Percentiles rank a stretch among this genome's conserved stretches.
These are phyloP conservation scores for Citrullus colocynthis DNA, from an alignment of 306 rosid genomes.

Conservation along the genomic window DNA sequence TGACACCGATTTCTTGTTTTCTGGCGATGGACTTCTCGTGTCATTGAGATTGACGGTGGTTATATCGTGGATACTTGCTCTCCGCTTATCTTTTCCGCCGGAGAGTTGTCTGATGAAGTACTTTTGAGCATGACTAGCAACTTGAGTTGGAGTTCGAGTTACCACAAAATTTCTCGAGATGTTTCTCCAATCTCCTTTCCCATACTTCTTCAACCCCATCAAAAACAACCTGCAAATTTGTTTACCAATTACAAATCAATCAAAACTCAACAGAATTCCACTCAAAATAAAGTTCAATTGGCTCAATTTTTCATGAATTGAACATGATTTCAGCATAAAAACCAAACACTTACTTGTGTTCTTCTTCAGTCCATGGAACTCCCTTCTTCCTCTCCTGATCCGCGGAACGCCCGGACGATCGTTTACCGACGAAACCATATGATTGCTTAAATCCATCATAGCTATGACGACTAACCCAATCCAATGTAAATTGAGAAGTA, in stretches of 20 bases:
- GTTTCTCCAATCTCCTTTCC: constrained; percentile 94
- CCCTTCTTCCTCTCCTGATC: constrained; percentile 61
- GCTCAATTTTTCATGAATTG: background rate
- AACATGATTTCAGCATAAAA: background rate
- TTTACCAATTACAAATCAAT: background rate
- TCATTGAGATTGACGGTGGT: constrained; percentile 70
- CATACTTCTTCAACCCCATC: constrained; percentile 52
- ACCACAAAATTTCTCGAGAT: constrained; percentile 15
- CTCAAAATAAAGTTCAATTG: background rate
- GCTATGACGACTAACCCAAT: constrained; percentile 45
- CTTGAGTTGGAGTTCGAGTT: constrained; percentile 43
- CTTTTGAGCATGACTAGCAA: constrained; percentile 96
- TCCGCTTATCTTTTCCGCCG: constrained; percentile 79
- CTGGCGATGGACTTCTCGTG: constrained; percentile 36
- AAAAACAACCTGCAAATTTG: constrained; percentile 48
- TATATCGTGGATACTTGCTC: constrained; percentile 96
- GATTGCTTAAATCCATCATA: constrained; percentile 43
- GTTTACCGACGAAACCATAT: constrained; percentile 37
- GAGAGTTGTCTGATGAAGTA: constrained; percentile 80
- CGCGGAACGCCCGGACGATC: constrained; percentile 34
- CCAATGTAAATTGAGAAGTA: constrained; percentile 51
- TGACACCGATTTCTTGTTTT: constrained; percentile 32
- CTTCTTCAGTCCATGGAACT: constrained; percentile 60
- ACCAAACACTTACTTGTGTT: constrained; percentile 45
- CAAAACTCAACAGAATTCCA: background rate